Evolutionary conservation across 139 green algal genomes (phyloP).

Genomic region (Pleodorina starrii): DNA sequence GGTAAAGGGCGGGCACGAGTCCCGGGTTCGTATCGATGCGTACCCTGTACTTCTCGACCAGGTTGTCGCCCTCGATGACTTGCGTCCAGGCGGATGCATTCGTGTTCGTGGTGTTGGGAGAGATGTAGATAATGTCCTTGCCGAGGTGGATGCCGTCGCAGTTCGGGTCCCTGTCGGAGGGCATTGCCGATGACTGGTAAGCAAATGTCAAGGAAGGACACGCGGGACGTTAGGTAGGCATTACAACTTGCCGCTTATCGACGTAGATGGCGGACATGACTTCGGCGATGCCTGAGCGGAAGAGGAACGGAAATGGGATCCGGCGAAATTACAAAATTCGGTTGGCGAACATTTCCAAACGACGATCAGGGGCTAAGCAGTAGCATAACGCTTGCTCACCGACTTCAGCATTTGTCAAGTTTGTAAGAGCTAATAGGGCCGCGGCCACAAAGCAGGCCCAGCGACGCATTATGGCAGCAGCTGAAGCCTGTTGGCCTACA

Average conservation of each 20-base stretch:
- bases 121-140: conserved; percentile 11
- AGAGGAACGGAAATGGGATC: neutral
- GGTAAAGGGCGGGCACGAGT: no score
- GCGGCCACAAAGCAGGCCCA: neutral
- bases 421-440: neutral
- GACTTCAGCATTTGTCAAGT: neutral
- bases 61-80: neutral
- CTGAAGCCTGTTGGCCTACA: no score
- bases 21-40: no score
- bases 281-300: neutral
- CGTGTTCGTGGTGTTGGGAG: neutral
- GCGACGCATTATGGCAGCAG: neutral
- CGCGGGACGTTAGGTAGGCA: no score
- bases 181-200: no score
- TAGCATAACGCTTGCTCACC: no score
- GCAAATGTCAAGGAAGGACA: no score
- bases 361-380: no score
- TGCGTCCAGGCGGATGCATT: neutral
- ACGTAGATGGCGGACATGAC: conserved; percentile 14
- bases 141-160: conserved; percentile 1
- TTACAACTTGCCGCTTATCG: neutral
- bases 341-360: no score
- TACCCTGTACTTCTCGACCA: conserved; percentile 19
- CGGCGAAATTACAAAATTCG: neutral
- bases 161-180: neutral